These are phyloP conservation scores for Glycyrrhiza uralensis DNA, from an alignment of 306 rosid genomes.

Conservation along the genomic window DNA sequence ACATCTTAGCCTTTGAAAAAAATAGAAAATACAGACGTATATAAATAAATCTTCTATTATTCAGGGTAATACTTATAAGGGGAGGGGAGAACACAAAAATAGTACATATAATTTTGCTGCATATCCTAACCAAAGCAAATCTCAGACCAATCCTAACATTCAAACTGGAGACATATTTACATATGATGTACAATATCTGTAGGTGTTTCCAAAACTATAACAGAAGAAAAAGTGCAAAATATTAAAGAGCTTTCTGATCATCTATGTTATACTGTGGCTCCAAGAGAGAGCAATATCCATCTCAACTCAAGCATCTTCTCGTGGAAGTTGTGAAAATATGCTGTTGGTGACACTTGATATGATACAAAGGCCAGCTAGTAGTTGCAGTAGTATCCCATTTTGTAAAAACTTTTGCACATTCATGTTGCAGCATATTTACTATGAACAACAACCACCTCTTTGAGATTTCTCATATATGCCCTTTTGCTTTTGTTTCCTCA, in stretches of 20 bases:
- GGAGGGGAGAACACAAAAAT: not conserved
- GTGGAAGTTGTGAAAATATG: not conserved
- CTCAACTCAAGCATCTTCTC: conserved; percentile 16
- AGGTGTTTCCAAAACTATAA: conserved; percentile 19
- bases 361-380: conserved; percentile 7
- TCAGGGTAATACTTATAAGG: not conserved
- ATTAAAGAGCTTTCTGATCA: conserved; percentile 1
- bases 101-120: not conserved
- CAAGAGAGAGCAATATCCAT: conserved; percentile 16
- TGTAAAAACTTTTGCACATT: conserved; percentile 3
- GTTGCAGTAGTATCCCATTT: not conserved
- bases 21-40: conserved; percentile 11
- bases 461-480: conserved; percentile 24
- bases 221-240: not conserved
- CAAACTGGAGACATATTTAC: conserved; percentile 30
- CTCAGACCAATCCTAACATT: conserved; percentile 13
- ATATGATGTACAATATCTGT: conserved; percentile 2
- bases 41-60: conserved; percentile 10
- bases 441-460: conserved; percentile 52
- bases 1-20: not conserved
- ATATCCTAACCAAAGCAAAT: conserved; percentile 20
- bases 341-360: not conserved
- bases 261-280: not conserved
- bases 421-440: conserved; percentile 22
- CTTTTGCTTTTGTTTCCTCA: conserved; percentile 66